These are phyloP conservation scores for Crucihimalaya himalaica DNA, from an alignment of 345 rosid species.

Conservation along the genomic window DNA sequence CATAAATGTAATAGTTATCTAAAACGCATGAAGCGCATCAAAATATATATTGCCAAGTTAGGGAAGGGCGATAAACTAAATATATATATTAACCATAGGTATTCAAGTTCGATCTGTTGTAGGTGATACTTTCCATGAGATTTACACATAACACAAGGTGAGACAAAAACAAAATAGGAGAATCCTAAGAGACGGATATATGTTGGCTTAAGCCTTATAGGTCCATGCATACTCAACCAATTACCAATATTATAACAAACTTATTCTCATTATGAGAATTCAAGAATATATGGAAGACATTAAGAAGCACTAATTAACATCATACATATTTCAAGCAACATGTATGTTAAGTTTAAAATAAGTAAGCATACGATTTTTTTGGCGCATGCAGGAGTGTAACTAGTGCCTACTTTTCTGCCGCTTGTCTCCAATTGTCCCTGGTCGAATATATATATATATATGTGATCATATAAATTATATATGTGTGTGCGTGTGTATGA, in stretches of 20 bases:
- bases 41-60: background rate
- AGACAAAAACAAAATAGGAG: conserved; percentile 32
- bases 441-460: background rate
- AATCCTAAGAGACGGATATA: conserved; percentile 29
- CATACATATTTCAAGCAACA: too few relatives aligned
- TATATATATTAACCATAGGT: background rate
- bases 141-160: conserved; percentile 27
- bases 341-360: background rate
- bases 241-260: background rate
- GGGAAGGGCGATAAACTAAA: background rate
- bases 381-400: too few relatives aligned
- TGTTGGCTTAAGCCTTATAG: conserved; percentile 5
- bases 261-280: background rate
- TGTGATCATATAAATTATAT: background rate
- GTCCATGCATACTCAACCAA: background rate
- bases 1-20: background rate
- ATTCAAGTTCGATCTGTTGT: background rate
- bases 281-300: background rate
- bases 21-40: conserved; percentile 15
- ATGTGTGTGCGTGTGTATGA: background rate
- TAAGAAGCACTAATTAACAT: background rate
- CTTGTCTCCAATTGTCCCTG: conserved; percentile 7
- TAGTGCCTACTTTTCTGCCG: conserved; percentile 27
- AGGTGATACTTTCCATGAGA: conserved; percentile 26
- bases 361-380: background rate